Conservation (phyloP, 1,284 basidiomycete genomes). For the Boletus coffeatus region DNA sequence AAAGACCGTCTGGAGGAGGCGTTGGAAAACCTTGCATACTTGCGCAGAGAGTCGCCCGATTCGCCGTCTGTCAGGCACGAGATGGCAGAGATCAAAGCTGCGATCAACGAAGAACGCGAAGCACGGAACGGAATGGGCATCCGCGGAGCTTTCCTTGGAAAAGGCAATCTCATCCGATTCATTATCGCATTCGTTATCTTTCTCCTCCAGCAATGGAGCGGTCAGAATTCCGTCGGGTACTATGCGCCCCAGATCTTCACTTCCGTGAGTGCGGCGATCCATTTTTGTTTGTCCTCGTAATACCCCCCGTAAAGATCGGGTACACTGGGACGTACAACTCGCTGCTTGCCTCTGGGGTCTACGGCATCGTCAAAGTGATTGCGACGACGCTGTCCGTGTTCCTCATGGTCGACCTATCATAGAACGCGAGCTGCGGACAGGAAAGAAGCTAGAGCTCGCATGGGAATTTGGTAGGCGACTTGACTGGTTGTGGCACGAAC, state of each 20-base stretch:
- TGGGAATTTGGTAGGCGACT: slow-evolving; percentile 70
- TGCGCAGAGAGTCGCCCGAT: slow-evolving; percentile 47
- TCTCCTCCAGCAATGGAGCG: slow-evolving; percentile 57
- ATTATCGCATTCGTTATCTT: slow-evolving; percentile 46
- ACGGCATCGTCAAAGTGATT: slow-evolving; percentile 73
- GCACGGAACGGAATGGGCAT: slow-evolving; percentile 51
- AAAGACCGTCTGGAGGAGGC: slow-evolving; percentile 49
- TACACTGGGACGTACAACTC: slow-evolving; percentile 54
- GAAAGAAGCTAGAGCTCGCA: slow-evolving; percentile 61
- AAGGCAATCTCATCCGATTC: slow-evolving; percentile 68
- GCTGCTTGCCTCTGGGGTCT: slow-evolving; percentile 77
- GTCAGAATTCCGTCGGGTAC: slow-evolving; percentile 60
- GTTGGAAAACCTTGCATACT: slow-evolving; percentile 45
- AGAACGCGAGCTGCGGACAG: slow-evolving; percentile 45
- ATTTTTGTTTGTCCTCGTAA: not conserved
- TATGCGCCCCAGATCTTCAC: slow-evolving; percentile 73
- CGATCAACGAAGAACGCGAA: slow-evolving; percentile 56
- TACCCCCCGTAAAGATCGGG: slow-evolving; percentile 41
- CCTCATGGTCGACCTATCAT: slow-evolving; percentile 56
- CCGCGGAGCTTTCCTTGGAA: slow-evolving; percentile 67
- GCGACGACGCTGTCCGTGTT: slow-evolving; percentile 63
- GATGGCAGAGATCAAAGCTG: slow-evolving; percentile 58
- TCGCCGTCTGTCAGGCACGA: slow-evolving; percentile 50
- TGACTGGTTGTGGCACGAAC: slow-evolving; percentile 77
- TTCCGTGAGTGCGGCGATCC: slow-evolving; percentile 41